Evolutionary conservation across 2,329 filamentous ascomycete genomes (phyloP).

Genomic region (Penicillium sp.): DNA sequence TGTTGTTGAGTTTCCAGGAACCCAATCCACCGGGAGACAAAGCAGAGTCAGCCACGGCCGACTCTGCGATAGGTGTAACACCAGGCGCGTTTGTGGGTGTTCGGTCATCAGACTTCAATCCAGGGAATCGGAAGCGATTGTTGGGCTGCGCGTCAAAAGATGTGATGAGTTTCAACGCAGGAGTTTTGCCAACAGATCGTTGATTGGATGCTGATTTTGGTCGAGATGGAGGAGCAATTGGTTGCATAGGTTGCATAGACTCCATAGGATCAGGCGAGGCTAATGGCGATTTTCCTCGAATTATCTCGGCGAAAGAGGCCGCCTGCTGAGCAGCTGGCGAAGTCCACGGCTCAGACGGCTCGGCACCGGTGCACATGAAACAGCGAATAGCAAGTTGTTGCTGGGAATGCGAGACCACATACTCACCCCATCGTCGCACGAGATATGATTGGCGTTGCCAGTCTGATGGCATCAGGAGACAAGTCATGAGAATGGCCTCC

Average conservation of each 20-base stretch:
- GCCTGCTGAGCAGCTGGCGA: constrained; percentile 74
- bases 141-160: constrained; percentile 63
- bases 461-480: constrained; percentile 75
- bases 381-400: constrained; percentile 88
- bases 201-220: constrained; percentile 53
- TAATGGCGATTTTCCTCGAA: constrained; percentile 33
- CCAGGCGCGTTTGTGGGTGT: constrained; percentile 76
- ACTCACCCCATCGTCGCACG: constrained; percentile 91
- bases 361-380: constrained; percentile 85
- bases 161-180: constrained; percentile 87
- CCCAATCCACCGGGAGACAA: constrained; percentile 68
- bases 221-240: constrained; percentile 22
- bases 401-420: constrained; percentile 81
- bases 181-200: constrained; percentile 69
- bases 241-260: constrained; percentile 14
- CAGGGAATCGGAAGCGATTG: constrained; percentile 63
- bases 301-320: constrained; percentile 42
- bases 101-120: constrained; percentile 53
- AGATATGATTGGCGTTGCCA: constrained; percentile 90
- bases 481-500: constrained; percentile 88
- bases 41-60: constrained; percentile 60
- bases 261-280: constrained; percentile 61
- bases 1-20: constrained; percentile 55
- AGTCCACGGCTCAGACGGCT: constrained; percentile 82
- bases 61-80: constrained; percentile 85